Conservation (phyloP, 176 grass and related monocot genomes). For the Hordeum vulgare region DNA sequence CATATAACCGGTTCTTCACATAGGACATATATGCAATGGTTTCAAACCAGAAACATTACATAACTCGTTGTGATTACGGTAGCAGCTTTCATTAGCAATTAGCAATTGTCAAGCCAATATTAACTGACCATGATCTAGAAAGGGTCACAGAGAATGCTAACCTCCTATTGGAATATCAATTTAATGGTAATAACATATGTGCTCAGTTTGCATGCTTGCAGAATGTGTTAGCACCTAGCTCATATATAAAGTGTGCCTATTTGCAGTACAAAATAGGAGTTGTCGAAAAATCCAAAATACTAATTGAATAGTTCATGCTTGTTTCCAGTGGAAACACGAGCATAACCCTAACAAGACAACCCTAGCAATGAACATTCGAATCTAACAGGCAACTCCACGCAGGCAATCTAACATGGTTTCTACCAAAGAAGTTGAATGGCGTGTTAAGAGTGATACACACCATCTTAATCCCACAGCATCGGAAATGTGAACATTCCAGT, state of each 20-base stretch:
- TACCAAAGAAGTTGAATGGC: constrained; percentile 7
- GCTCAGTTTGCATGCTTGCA: not conserved
- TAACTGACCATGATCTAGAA: not conserved
- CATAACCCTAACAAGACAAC: not conserved
- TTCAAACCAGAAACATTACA: constrained; percentile 3
- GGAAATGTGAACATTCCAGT: not conserved
- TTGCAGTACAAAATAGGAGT: not conserved
- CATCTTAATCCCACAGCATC: not conserved
- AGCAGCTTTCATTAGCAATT: not conserved
- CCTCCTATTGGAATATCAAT: not conserved
- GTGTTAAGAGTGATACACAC: not conserved
- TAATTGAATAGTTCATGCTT: not conserved
- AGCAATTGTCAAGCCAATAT: not conserved
- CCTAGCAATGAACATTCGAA: not conserved
- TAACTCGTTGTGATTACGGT: not conserved
- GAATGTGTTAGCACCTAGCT: not conserved
- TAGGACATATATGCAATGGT: not conserved
- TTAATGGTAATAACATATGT: not conserved
- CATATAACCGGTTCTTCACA: not conserved
- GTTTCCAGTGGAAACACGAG: not conserved
- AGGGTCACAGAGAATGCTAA: not conserved
- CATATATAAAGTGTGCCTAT: not conserved
- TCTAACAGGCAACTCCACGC: not conserved
- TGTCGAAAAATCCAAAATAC: not conserved
- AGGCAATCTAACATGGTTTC: not conserved